A percentile compares a stretch with the other conserved stretches of the same genome.
These are phyloP conservation scores for Trichoderma cornu-damae DNA, from an alignment of 2,329 filamentous ascomycete species.

Conservation along the genomic window DNA sequence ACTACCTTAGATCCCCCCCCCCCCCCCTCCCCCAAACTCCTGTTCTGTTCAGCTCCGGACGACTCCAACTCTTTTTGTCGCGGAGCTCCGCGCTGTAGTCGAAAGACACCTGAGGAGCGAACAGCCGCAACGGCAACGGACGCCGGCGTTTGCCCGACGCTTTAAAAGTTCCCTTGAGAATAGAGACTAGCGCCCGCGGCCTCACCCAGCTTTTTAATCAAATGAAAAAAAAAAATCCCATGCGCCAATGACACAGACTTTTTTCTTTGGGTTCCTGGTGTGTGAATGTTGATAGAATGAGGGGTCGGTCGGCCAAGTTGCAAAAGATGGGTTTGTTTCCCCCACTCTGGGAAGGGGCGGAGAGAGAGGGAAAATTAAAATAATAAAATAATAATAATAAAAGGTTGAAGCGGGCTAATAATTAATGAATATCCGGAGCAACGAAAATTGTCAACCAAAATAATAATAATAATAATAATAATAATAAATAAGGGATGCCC, in stretches of 20 bases:
- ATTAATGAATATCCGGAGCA: neutral
- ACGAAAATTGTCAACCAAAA: neutral
- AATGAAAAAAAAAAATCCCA: too few species aligned
- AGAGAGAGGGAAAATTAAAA: too few species aligned
- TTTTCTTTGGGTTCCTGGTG: slow-evolving; percentile 17
- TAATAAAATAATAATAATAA: too few species aligned
- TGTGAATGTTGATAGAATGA: slow-evolving; percentile 10
- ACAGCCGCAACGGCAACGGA: neutral
- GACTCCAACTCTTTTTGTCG: neutral
- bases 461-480: too few species aligned
- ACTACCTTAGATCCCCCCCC: neutral
- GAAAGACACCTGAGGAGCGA: neutral
- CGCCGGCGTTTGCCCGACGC: neutral
- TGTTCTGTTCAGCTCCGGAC: neutral
- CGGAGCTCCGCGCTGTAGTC: slow-evolving; percentile 11
- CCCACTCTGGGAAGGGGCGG: slow-evolving; percentile 7
- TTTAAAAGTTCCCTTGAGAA: neutral
- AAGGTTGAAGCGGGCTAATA: slow-evolving; percentile 10
- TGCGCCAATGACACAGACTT: slow-evolving; percentile 17
- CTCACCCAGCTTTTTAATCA: neutral
- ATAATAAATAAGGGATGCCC: too few species aligned
- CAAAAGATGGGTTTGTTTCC: slow-evolving; percentile 4
- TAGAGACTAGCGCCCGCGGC: neutral
- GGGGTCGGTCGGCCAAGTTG: slow-evolving; percentile 7
- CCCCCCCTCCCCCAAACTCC: too few species aligned